Evolutionary conservation across 371 early-diverging fungal species (phyloP), one percentile per base, ranked within the genome.

Genomic region (Choanephora cucurbitarum): DNA sequence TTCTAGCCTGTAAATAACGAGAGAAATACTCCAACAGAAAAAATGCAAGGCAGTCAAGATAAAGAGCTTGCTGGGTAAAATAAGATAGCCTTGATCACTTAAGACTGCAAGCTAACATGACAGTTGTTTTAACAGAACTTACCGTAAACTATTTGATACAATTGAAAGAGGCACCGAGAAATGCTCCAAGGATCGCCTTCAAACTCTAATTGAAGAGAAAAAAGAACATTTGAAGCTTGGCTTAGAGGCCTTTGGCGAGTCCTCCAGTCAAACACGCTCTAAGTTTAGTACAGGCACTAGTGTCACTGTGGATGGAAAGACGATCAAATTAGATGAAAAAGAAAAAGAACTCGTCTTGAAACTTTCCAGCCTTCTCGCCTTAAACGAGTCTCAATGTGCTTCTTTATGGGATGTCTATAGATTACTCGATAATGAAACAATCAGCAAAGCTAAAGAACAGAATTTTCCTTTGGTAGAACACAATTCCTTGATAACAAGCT

Each of bases 131-230:
- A 13, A 10, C 57, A 77, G 78, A 55, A 74, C 74, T 24, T 74
- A 69, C 54, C 74, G 70, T 49, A 68, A 72, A 45, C 53, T 77
- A 43, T 68, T 74, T 41, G 70, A 77, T 44, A 72, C 72, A 28
- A 63, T 77, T 41, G 74, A 77, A 62, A 64, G 72, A 45, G 72
- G 72, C 28, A 67, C 54, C 13, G 74, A 77, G 40, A 70, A 74
- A 47, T 74, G 72, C 49, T 72, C 78, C n/a, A 66, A 67, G 9
- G 74, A 73, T 58, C 64, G 62, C 32, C 57, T 77, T 33, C 74
- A 77, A 39, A 74, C 74, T n/a, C 31, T 74, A 14, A 37, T 77
- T n/a, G 74, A 68, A 52, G 72, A 74, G 31, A 73, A 66, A 41
- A 60, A 56, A 33, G 56, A 55, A 11, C 62, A 70, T 7, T 48